phyloP scores from a whole-genome alignment of 2,329 filamentous ascomycete genomes.

The Drechmeria coniospora region DNA sequence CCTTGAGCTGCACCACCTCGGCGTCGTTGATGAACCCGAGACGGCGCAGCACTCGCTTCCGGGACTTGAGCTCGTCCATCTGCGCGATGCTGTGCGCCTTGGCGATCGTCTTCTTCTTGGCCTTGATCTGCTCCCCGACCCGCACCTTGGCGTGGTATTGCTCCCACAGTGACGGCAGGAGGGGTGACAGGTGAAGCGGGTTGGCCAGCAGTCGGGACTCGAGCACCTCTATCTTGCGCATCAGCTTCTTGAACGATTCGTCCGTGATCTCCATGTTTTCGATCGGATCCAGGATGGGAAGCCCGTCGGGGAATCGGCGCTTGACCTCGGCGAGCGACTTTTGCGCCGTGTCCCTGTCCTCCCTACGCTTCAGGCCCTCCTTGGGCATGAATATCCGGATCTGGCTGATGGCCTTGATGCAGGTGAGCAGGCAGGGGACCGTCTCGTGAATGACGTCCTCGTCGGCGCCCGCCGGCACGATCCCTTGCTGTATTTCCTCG shows the following conservation, averaged over 20 bases:
- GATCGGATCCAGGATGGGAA: slow-evolving; percentile 79
- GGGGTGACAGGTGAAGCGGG: slow-evolving; percentile 78
- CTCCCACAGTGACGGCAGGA: slow-evolving; percentile 70
- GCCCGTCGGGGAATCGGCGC: slow-evolving; percentile 79
- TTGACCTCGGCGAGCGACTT: slow-evolving; percentile 65
- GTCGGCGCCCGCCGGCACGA: slow-evolving; percentile 23
- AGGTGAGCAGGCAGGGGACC: slow-evolving; percentile 74
- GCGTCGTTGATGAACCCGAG: slow-evolving; percentile 91
- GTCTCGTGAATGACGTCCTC: slow-evolving; percentile 15
- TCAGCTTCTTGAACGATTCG: slow-evolving; percentile 81
- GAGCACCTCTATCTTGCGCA: slow-evolving; percentile 91
- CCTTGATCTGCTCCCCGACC: slow-evolving; percentile 66
- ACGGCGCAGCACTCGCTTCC: slow-evolving; percentile 86
- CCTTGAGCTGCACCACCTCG: slow-evolving; percentile 93
- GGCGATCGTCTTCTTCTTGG: slow-evolving; percentile 71
- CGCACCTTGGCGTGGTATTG: slow-evolving; percentile 73
- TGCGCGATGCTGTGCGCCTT: slow-evolving; percentile 80
- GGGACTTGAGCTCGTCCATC: slow-evolving; percentile 87
- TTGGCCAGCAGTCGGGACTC: slow-evolving; percentile 82
- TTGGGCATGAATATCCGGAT: slow-evolving; percentile 71
- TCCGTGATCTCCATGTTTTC: slow-evolving; percentile 94
- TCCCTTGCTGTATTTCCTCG: slow-evolving; percentile 43
- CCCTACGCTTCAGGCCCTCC: slow-evolving; percentile 47
- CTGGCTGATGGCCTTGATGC: slow-evolving; percentile 71
- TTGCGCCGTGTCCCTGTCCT: slow-evolving; percentile 52